These are phyloP conservation scores for Fraxinus sp. DNA, from an alignment of 305 asterid genomes.

Conservation along the genomic window DNA sequence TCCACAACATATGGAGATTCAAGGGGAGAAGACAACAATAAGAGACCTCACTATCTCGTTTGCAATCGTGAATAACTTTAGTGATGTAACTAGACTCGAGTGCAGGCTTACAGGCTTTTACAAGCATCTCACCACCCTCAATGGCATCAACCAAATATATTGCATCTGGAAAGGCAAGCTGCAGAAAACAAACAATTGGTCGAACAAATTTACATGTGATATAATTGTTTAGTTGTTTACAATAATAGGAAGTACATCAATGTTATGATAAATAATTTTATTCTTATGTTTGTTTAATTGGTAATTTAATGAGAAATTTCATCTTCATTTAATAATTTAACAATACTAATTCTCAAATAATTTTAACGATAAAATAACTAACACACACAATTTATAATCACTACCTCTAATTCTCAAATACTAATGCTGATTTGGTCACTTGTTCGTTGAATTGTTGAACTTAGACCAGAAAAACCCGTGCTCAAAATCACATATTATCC, in stretches of 20 bases:
- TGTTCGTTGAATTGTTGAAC: background rate
- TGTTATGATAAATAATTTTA: background rate
- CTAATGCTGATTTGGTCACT: background rate
- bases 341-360: background rate
- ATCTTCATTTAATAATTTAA: background rate
- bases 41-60: conserved; percentile 99
- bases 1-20: conserved; percentile 22
- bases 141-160: conserved; percentile 95
- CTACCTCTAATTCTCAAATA: background rate
- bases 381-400: background rate
- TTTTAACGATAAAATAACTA: background rate
- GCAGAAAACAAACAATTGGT: conserved; percentile 22
- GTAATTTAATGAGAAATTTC: background rate
- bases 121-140: conserved; percentile 82
- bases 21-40: conserved; percentile 33
- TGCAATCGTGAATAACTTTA: conserved; percentile 98
- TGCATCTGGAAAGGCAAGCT: conserved; percentile 92
- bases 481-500: background rate
- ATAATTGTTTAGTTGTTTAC: background rate
- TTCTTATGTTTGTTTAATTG: background rate
- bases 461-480: background rate
- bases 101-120: conserved; percentile 96
- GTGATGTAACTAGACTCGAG: conserved; percentile 93
- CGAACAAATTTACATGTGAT: background rate
- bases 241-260: background rate